Evolutionary conservation across 768 basidiomycete species (phyloP).

Genomic region (Arthromyces matolae): DNA sequence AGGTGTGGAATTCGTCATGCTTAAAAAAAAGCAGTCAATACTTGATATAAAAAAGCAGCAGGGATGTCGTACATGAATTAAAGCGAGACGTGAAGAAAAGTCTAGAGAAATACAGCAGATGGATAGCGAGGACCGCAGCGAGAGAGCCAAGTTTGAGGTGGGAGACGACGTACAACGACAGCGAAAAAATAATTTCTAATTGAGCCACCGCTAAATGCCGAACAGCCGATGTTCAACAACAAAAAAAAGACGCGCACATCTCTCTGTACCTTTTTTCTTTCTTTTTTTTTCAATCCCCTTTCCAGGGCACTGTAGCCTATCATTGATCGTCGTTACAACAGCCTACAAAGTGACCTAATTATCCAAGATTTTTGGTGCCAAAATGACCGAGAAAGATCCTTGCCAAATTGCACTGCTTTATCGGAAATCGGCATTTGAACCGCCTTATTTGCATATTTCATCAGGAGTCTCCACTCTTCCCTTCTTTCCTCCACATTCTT

Average conservation of each 20-base stretch:
- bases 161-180: slow-evolving; percentile 25
- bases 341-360: neutral
- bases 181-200: slow-evolving; percentile 29
- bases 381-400: neutral
- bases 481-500: slow-evolving; percentile 2
- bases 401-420: slow-evolving; percentile 8
- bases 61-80: slow-evolving; percentile 26
- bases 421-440: slow-evolving; percentile 13
- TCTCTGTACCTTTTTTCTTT: too few species aligned
- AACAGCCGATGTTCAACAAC: slow-evolving; percentile 1
- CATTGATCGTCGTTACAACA: neutral
- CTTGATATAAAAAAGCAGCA: neutral
- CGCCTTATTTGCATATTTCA: neutral
- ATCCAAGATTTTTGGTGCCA: neutral
- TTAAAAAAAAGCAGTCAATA: slow-evolving; percentile 1
- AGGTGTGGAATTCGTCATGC: slow-evolving; percentile 42
- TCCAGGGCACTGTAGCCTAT: neutral
- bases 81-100: slow-evolving; percentile 27
- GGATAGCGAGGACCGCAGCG: slow-evolving; percentile 22
- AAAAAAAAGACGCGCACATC: neutral
- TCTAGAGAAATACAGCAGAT: slow-evolving; percentile 34
- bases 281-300: neutral
- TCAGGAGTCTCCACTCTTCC: slow-evolving; percentile 9
- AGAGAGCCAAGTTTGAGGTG: slow-evolving; percentile 20
- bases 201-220: slow-evolving; percentile 8